Evolutionary conservation across 208 protist genomes (phyloP).

Genomic region (Acanthamoeba divionensis): DNA sequence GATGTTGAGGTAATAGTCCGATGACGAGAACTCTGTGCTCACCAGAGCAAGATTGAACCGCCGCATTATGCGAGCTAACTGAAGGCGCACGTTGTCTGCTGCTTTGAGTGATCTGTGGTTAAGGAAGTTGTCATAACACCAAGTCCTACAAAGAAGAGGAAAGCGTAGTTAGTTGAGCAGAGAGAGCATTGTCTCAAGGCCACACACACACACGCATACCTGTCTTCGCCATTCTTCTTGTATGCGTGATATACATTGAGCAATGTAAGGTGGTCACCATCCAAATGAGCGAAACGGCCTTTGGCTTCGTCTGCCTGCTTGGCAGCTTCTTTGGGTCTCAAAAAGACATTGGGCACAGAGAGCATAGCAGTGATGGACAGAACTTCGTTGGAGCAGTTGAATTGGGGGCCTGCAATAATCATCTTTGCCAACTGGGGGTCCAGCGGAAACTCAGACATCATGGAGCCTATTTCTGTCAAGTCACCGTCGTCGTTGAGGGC

Average conservation of each 20-base stretch:
- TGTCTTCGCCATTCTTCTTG: conserved; percentile 66
- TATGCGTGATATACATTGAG: conserved; percentile 90
- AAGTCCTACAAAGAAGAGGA: conserved; percentile 33
- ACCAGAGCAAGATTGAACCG: conserved; percentile 74
- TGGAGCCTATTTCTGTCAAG: conserved; percentile 92
- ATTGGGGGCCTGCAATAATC: conserved; percentile 70
- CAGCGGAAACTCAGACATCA: conserved; percentile 98
- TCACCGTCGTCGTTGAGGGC: conserved; percentile 96
- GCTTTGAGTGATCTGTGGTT: conserved; percentile 83
- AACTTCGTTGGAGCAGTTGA: conserved; percentile 84
- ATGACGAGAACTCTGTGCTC: conserved; percentile 74
- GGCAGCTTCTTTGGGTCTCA: conserved; percentile 89
- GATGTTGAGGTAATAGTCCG: conserved; percentile 86
- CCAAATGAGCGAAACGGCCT: conserved; percentile 73
- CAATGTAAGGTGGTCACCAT: conserved; percentile 90
- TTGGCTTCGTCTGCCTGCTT: conserved; percentile 85
- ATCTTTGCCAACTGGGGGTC: conserved; percentile 95
- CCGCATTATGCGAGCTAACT: conserved; percentile 82
- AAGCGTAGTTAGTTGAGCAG: not conserved
- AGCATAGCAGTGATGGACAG: conserved; percentile 79
- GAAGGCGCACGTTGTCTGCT: conserved; percentile 83
- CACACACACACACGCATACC: not conserved
- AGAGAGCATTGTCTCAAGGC: not conserved
- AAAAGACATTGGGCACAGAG: conserved; percentile 92
- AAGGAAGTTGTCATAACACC: conserved; percentile 90